A percentile compares a stretch with the other conserved stretches of the same genome.
These are phyloP conservation scores for Daldinia grandis DNA, from an alignment of 495 filamentous ascomycete genomes.

Conservation along the genomic window DNA sequence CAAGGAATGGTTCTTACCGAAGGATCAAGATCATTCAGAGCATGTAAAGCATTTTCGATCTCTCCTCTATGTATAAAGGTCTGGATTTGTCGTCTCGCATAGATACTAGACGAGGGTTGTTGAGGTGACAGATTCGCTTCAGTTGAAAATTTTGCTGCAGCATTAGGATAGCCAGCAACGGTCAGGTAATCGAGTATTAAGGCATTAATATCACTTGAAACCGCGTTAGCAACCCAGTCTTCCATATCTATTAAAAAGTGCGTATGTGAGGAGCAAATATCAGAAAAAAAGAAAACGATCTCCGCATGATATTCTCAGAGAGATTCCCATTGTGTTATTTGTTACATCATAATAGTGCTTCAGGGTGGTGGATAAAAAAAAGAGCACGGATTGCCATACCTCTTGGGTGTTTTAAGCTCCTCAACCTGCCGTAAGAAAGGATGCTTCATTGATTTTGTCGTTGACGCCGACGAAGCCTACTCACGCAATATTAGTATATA, in stretches of 20 bases:
- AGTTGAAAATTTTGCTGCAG: constrained; percentile 89
- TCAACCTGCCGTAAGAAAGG: constrained; percentile 82
- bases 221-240: constrained; percentile 48
- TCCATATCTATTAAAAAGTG: constrained; percentile 9
- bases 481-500: constrained; percentile 21
- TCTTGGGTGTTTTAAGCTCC: constrained; percentile 87
- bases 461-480: constrained; percentile 72
- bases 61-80: constrained; percentile 82
- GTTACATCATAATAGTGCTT: constrained; percentile 75
- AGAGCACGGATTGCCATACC: constrained; percentile 65
- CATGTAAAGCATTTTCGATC: constrained; percentile 84
- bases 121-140: constrained; percentile 87
- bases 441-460: constrained; percentile 72
- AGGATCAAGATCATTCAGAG: constrained; percentile 88
- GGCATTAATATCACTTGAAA: constrained; percentile 86
- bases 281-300: constrained; percentile 78
- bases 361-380: constrained; percentile 21
- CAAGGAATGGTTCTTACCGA: constrained; percentile 69
- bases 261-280: constrained; percentile 23
- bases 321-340: constrained; percentile 99
- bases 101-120: constrained; percentile 74
- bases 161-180: constrained; percentile 92
- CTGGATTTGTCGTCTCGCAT: constrained; percentile 78
- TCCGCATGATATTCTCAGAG: constrained; percentile 94
- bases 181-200: constrained; percentile 98